Evolutionary conservation across 352 stramenopile genomes (phyloP), one percentile per base, ranked within the genome.

Genomic region (Globisporangium radiosum): DNA sequence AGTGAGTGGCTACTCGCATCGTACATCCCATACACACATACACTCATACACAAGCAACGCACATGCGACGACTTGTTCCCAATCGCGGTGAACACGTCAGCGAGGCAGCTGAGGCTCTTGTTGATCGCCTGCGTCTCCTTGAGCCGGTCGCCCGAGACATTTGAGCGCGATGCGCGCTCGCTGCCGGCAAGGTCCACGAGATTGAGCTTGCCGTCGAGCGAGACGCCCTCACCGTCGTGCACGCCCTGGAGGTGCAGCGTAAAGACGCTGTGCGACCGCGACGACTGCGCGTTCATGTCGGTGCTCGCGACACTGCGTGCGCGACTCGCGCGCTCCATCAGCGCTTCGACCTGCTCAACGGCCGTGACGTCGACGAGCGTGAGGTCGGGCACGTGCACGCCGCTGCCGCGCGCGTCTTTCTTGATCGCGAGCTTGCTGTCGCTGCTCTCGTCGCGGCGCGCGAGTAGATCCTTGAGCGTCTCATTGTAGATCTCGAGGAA

Each of bases 401-500:
- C 85, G 60, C 81, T 81, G 47, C 86, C 86, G 11, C 83, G 76
- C 39, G 73, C 82, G 62, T 92, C 82, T 10, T 81, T 93, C 49
- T 85, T 85, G 38, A 95, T 89, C 49, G 72, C 85, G 64, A 88
- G 87, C 69, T 94, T 95, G 47, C 72, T 65, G 25, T 76, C 69
- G 25, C 25, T 33, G 15, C 65, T 64, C 17, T 52, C 62, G 33
- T 37, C 69, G 13, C 85, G 72, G 43, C 74, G 81, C 7, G 81
- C 80, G 13, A 99, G 86, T 53, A 99, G 72, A 71, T 99, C 97
- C 37, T 94, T 92, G 40, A 99, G 93, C n/a, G 94, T 95, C 67
- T 99, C 98, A 75, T 99, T 99, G 85, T 99, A 99, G 54, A 99
- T 99, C 82, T 99, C 98, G 63, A 99, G 91, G 68, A 99, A 99